Percentiles rank a stretch among this genome's conserved stretches.
Conservation (phyloP, 2,329 filamentous ascomycete genomes). For the Exophiala sp. region DNA sequence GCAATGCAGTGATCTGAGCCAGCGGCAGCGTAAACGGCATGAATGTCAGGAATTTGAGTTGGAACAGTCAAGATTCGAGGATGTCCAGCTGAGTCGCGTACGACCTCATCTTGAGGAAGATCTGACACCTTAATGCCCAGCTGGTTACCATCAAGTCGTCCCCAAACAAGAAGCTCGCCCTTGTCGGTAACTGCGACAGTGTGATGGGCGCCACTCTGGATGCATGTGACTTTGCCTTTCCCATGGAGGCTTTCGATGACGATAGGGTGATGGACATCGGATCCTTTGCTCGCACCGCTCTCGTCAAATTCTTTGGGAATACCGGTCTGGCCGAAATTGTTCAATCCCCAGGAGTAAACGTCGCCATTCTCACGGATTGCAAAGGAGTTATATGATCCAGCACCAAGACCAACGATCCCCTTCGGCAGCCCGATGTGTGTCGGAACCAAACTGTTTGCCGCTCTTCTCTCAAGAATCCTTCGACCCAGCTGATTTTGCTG, state of each 20-base stretch:
- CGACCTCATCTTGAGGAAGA: constrained; percentile 56
- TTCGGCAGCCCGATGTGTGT: constrained; percentile 52
- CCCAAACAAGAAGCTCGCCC: constrained; percentile 58
- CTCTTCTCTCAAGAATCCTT: constrained; percentile 57
- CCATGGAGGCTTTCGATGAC: constrained; percentile 64
- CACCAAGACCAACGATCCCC: constrained; percentile 57
- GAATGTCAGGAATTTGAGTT: constrained; percentile 57
- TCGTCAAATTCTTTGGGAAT: constrained; percentile 45
- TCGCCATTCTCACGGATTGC: constrained; percentile 62
- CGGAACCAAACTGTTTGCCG: constrained; percentile 48
- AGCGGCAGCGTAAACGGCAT: constrained; percentile 57
- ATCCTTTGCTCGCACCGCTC: constrained; percentile 64
- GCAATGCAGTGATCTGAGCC: constrained; percentile 72
- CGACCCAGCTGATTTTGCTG: constrained; percentile 68
- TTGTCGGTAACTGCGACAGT: constrained; percentile 56
- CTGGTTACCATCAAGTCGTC: constrained; percentile 58
- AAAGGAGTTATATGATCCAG: constrained; percentile 79
- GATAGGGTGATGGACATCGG: constrained; percentile 68
- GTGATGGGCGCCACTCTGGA: constrained; percentile 74
- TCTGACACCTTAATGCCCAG: constrained; percentile 58
- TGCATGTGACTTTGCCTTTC: constrained; percentile 55
- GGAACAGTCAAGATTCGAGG: constrained; percentile 71
- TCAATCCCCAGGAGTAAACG: constrained; percentile 80
- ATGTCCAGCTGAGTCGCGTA: constrained; percentile 58
- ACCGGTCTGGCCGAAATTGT: constrained; percentile 81